Conservation (phyloP, 2,329 filamentous ascomycete species). For the Fusarium falciforme region DNA sequence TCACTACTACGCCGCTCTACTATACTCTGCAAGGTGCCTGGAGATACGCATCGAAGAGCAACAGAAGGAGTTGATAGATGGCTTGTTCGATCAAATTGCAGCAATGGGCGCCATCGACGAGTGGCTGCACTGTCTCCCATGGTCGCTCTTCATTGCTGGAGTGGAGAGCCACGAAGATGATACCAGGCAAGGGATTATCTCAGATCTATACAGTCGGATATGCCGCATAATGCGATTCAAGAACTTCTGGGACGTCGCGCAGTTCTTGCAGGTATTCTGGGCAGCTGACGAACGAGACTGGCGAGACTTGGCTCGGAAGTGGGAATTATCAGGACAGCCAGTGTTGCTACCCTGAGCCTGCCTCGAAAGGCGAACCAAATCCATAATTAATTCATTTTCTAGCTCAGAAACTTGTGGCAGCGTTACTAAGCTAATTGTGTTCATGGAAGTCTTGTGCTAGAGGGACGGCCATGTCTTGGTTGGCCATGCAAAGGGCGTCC, state of each 20-base stretch:
- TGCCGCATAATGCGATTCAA: conserved; percentile 14
- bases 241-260: conserved; percentile 8
- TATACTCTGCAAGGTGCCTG: conserved; percentile 7
- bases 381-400: too few relatives aligned
- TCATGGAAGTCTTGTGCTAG: neutral
- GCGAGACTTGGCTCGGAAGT: neutral
- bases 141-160: conserved; percentile 16
- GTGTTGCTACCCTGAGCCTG: conserved; percentile 1
- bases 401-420: too few relatives aligned
- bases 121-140: conserved; percentile 11
- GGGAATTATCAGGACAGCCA: conserved; percentile 8
- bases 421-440: too few relatives aligned
- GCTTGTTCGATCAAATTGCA: conserved; percentile 6
- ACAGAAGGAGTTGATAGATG: neutral
- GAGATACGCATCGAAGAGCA: neutral
- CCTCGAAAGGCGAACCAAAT: neutral
- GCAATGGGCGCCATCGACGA: conserved; percentile 1
- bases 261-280: conserved; percentile 18
- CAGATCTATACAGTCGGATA: neutral
- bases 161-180: neutral
- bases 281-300: conserved; percentile 4
- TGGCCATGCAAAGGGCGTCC: neutral
- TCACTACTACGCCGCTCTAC: conserved; percentile 12
- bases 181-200: neutral
- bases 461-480: neutral